phyloP scores from a whole-genome alignment of 306 rosid genomes.

The Dalbergia oliveri region DNA sequence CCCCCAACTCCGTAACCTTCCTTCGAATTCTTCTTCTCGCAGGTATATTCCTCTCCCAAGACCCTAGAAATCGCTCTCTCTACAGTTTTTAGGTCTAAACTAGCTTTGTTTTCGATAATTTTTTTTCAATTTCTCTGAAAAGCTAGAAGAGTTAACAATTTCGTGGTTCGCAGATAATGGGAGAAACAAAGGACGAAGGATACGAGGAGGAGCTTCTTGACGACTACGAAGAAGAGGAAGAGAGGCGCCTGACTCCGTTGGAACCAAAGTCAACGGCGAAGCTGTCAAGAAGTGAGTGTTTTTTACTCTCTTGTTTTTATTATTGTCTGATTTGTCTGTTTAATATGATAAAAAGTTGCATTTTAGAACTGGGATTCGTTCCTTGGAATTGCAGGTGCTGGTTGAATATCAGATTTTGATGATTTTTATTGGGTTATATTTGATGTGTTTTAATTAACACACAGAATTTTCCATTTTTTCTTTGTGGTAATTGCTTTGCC shows the following conservation, averaged over 20 bases:
- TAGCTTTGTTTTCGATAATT: constrained; percentile 6
- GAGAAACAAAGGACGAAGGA: constrained; percentile 79
- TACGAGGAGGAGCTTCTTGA: constrained; percentile 90
- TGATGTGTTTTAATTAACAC: background rate
- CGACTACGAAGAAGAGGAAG: constrained; percentile 89
- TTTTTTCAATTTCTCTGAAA: background rate
- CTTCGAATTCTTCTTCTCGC: constrained; percentile 25
- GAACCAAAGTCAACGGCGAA: constrained; percentile 81
- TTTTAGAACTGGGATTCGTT: background rate
- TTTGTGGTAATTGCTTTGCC: background rate
- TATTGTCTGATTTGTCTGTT: background rate
- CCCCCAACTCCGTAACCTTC: background rate
- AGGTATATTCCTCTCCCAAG: constrained; percentile 48
- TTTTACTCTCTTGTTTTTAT: background rate
- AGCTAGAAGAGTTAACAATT: background rate
- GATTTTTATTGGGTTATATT: background rate
- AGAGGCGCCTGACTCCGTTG: constrained; percentile 75
- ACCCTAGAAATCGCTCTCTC: constrained; percentile 41
- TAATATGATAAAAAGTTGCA: background rate
- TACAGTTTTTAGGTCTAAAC: constrained; percentile 32
- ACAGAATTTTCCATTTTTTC: background rate
- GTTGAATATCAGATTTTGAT: background rate
- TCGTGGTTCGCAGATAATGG: constrained; percentile 62
- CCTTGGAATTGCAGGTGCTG: background rate
- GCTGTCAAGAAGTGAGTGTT: constrained; percentile 72